phyloP scores from a whole-genome alignment of 108 stramenopile species.

The Nitzschia sp. region DNA sequence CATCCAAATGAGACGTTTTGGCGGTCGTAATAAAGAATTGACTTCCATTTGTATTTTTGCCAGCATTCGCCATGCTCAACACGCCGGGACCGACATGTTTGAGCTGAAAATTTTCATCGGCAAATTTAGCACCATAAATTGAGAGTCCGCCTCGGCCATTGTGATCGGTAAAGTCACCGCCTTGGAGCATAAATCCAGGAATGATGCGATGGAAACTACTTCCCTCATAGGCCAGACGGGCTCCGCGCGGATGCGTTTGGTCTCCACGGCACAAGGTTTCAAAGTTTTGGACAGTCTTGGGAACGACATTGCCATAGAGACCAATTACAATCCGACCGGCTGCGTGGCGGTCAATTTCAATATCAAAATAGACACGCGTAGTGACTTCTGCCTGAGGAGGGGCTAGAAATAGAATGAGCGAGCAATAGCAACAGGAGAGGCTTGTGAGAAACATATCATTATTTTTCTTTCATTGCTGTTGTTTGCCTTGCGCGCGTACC shows the following conservation, averaged over 20 bases:
- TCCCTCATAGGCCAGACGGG: slow-evolving; percentile 72
- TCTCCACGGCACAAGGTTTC: slow-evolving; percentile 73
- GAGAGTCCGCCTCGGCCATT: slow-evolving; percentile 91
- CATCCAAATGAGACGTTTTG: slow-evolving; percentile 92
- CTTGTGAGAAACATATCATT: no score
- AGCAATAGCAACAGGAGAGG: not conserved
- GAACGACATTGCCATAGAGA: slow-evolving; percentile 88
- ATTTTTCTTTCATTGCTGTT: not conserved
- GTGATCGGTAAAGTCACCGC: slow-evolving; percentile 92
- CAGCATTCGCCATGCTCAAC: slow-evolving; percentile 95
- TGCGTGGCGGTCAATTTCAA: slow-evolving; percentile 69
- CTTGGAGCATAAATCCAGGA: slow-evolving; percentile 90
- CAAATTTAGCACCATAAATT: slow-evolving; percentile 82
- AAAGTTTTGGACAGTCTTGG: slow-evolving; percentile 90
- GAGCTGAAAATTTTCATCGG: slow-evolving; percentile 92
- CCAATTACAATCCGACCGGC: slow-evolving; percentile 91
- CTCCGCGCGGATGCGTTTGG: slow-evolving; percentile 57
- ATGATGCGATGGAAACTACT: slow-evolving; percentile 93
- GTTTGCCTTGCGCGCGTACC: slow-evolving; percentile 10
- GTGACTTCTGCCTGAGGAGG: slow-evolving; percentile 61
- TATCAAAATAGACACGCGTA: slow-evolving; percentile 79
- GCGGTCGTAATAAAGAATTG: slow-evolving; percentile 91
- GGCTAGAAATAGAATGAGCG: not conserved
- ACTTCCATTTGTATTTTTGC: slow-evolving; percentile 88
- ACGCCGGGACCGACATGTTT: slow-evolving; percentile 91